Evolutionary conservation across 129 eudicot genomes (phyloP), one percentile per base, ranked within the genome.

Genomic region (Smallanthus sonchifolius): DNA sequence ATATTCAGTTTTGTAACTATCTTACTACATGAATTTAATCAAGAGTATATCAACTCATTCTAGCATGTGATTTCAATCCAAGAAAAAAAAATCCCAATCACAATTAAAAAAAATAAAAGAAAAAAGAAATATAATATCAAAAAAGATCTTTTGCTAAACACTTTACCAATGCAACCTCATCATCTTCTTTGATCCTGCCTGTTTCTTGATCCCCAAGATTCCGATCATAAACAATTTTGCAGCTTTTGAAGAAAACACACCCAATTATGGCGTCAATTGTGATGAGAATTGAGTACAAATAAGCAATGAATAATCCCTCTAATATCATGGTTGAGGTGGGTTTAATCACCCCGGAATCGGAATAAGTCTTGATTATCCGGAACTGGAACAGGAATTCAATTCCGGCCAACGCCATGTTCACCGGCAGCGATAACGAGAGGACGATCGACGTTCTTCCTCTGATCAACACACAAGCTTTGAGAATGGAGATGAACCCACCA

Each of bases 371-470:
- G 6, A 83, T 77, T 7, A 85, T 73, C 2, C 97, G 79, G 86
- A 79, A 90, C 13, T 82, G 91, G 77, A 90, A 94, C 49, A 94
- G 61, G 14, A 86, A 83, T 66, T 94, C 98, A n/a, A 86, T 71
- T 39, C 81, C 89, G 32, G 93, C 96, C 60, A 94, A 43, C 6
- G 83, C 88, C 48, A 86, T 15, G 61, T 86, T 90, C 2, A 83
- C 56, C 28, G 88, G 89, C 81, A 90, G 75, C 0, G 96, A 84
- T 63, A 94, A 54, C 7, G 85, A 79, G 2, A 94, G 70, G 15
- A 93, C 96, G 14, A 85, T 81, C 24, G 86, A 77, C 7, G 80
- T 79, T 61, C 86, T 78, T 70, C 95, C 92, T 52, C 81, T 77
- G 61, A 91, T 79, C 69, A 91, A 9, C 10, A 88, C 81, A 74